Percentiles rank a stretch among this genome's conserved stretches.
These are phyloP conservation scores for Passiflora organensis DNA, from an alignment of 345 rosid genomes.

Conservation along the genomic window DNA sequence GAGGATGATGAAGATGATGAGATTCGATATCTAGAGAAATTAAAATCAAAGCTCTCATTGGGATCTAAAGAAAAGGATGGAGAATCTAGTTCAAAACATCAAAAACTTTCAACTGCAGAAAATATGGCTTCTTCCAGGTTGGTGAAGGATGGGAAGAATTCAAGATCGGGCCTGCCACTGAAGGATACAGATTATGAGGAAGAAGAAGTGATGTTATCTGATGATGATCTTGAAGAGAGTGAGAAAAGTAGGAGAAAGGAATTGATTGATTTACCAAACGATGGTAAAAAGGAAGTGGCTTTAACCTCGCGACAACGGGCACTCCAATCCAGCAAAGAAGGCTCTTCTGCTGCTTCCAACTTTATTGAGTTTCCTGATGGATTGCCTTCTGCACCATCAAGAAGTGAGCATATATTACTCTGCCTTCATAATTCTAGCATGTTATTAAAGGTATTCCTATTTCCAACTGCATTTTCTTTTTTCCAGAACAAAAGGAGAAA, in stretches of 20 bases:
- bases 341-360: conserved; percentile 40
- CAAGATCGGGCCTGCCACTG: conserved; percentile 35
- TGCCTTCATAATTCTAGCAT: conserved; percentile 8
- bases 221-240: conserved; percentile 44
- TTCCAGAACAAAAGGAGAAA: conserved; percentile 75
- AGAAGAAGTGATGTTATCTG: conserved; percentile 48
- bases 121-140: conserved; percentile 30
- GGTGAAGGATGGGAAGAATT: conserved; percentile 48
- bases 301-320: conserved; percentile 90
- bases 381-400: conserved; percentile 84
- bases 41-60: conserved; percentile 47
- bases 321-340: conserved; percentile 71
- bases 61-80: conserved; percentile 48
- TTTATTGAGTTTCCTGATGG: conserved; percentile 82
- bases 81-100: conserved; percentile 51
- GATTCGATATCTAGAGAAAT: conserved; percentile 77
- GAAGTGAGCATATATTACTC: conserved; percentile 50
- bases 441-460: conserved; percentile 6
- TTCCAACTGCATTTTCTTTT: conserved; percentile 9
- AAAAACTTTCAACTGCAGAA: conserved; percentile 54
- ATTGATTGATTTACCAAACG: conserved; percentile 49
- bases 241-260: conserved; percentile 52
- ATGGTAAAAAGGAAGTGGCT: conserved; percentile 57
- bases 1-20: conserved; percentile 75
- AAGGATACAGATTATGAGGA: conserved; percentile 57